phyloP scores from a whole-genome alignment of 2,329 filamentous ascomycete species.

The Trichophaea hybrida region DNA sequence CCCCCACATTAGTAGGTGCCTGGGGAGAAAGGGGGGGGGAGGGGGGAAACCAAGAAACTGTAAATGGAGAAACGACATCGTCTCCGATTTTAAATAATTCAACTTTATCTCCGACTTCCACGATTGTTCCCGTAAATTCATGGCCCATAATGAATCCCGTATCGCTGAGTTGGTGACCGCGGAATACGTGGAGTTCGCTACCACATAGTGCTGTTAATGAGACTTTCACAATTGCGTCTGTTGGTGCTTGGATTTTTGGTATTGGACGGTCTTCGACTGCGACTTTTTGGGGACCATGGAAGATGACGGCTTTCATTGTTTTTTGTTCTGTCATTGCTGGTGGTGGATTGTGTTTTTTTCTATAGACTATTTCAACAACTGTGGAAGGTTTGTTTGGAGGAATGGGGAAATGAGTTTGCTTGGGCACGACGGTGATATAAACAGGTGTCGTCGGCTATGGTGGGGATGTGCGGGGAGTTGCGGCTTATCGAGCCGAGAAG shows the following conservation, averaged over 20 bases:
- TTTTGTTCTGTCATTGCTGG: constrained; percentile 27
- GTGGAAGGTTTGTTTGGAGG: background rate
- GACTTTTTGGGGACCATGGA: constrained; percentile 63
- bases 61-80: constrained; percentile 70
- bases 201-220: constrained; percentile 74
- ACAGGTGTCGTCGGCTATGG: background rate
- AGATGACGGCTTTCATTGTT: constrained; percentile 80
- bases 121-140: constrained; percentile 68
- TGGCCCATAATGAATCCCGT: constrained; percentile 60
- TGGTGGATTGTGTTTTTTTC: background rate
- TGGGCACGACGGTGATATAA: background rate
- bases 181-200: constrained; percentile 74
- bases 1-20: background rate
- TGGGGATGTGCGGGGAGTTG: too few relatives aligned
- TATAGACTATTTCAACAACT: background rate
- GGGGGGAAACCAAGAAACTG: constrained; percentile 47
- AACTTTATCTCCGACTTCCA: constrained; percentile 52
- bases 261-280: constrained; percentile 66
- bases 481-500: too few relatives aligned
- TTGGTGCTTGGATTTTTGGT: constrained; percentile 54
- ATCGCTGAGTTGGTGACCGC: constrained; percentile 58
- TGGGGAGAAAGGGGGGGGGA: background rate
- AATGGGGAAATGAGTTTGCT: background rate
- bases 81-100: constrained; percentile 59
- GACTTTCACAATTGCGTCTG: constrained; percentile 72